Conservation (phyloP, 345 rosid genomes). For the thale cress (Arabidopsis thaliana) region TAIR10.1 NC_003070.9:25629501-25630000, state of each 20-base stretch:
- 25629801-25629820: constrained; percentile 3
- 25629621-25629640: not conserved
- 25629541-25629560: too few relatives aligned
- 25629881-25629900: not conserved
- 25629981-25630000: constrained; percentile 42
- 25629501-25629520: not conserved
- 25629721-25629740: not conserved
- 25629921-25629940: constrained; percentile 7
- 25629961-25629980: constrained; percentile 34
- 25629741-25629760: not conserved
- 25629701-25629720: not conserved
- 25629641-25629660: not conserved
- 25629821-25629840: constrained; percentile 14
- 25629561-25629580: too few relatives aligned
- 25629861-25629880: not conserved
- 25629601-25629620: too few relatives aligned
- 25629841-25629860: constrained; percentile 24
- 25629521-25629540: not conserved
- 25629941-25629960: not conserved
- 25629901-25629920: constrained; percentile 25
- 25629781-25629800: not conserved
- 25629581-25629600: too few relatives aligned
- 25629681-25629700: not conserved
- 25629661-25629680: not conserved
- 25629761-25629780: not conserved